phyloP scores from a whole-genome alignment of 805 yeast genomes.

The Starmerella stigmatis region DNA sequence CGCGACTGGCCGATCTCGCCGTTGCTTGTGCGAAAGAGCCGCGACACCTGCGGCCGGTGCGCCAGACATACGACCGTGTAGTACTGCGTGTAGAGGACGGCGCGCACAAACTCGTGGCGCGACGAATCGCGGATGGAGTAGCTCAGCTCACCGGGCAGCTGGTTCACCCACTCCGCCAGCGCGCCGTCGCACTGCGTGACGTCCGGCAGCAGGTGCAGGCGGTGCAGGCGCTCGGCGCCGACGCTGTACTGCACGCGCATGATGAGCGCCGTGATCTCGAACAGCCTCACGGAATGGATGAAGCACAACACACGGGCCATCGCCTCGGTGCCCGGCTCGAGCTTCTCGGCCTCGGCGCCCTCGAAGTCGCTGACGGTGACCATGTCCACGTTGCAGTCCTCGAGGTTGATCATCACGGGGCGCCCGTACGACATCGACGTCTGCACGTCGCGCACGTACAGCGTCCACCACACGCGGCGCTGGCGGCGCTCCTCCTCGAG shows the following conservation, averaged over 20 bases:
- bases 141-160: conserved; percentile 51
- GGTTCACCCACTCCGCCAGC: conserved; percentile 66
- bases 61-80: conserved; percentile 61
- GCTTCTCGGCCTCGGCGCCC: conserved; percentile 9
- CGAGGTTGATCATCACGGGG: conserved; percentile 56
- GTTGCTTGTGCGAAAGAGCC: conserved; percentile 17
- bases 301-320: conserved; percentile 37
- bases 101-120: conserved; percentile 44
- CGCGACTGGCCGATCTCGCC: conserved; percentile 21
- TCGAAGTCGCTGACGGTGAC: conserved; percentile 50
- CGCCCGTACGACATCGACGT: conserved; percentile 66
- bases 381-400: conserved; percentile 72
- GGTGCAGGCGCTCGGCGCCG: conserved; percentile 45
- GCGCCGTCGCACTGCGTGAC: conserved; percentile 58
- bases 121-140: conserved; percentile 45
- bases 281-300: conserved; percentile 53
- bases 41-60: conserved; percentile 51
- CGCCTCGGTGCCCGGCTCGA: conserved; percentile 38
- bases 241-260: conserved; percentile 61
- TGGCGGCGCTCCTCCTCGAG: conserved; percentile 33
- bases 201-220: conserved; percentile 39
- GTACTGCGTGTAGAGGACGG: conserved; percentile 55
- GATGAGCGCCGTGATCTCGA: conserved; percentile 61
- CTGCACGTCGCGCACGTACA: conserved; percentile 59
- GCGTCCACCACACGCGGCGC: conserved; percentile 62